phyloP scores from a whole-genome alignment of 202 grass and related monocot species.

The Elaeis oleifera region DNA sequence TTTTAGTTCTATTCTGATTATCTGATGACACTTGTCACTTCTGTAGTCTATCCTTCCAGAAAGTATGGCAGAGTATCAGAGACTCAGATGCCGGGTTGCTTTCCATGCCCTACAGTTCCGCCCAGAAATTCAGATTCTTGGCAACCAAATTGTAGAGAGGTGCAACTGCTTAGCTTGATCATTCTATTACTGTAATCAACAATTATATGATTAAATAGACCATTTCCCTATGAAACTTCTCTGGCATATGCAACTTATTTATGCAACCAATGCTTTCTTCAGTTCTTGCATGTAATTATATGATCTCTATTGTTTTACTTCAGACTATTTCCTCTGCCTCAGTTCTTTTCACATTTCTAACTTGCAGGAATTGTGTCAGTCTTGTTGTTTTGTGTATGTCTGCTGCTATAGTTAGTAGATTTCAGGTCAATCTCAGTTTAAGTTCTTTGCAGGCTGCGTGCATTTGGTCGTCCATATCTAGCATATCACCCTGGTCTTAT shows the following conservation, averaged over 20 bases:
- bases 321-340: no score
- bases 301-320: no score
- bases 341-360: no score
- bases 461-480: constrained; percentile 73
- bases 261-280: no score
- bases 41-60: constrained; percentile 67
- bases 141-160: constrained; percentile 74
- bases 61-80: constrained; percentile 78
- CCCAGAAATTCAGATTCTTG: constrained; percentile 70
- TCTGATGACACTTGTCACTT: constrained; percentile 13
- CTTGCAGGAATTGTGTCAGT: no score
- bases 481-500: constrained; percentile 81
- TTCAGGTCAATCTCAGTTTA: neutral
- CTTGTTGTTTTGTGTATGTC: no score
- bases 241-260: no score
- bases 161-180: constrained; percentile 22
- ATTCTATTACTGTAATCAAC: no score
- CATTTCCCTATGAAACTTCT: no score
- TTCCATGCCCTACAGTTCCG: constrained; percentile 95
- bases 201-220: no score
- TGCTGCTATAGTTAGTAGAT: no score
- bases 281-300: no score
- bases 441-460: constrained; percentile 50
- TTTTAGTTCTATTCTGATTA: neutral
- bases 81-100: constrained; percentile 84